phyloP scores from a whole-genome alignment of 1,284 basidiomycete genomes.

The Irpex rosettiformis region DNA sequence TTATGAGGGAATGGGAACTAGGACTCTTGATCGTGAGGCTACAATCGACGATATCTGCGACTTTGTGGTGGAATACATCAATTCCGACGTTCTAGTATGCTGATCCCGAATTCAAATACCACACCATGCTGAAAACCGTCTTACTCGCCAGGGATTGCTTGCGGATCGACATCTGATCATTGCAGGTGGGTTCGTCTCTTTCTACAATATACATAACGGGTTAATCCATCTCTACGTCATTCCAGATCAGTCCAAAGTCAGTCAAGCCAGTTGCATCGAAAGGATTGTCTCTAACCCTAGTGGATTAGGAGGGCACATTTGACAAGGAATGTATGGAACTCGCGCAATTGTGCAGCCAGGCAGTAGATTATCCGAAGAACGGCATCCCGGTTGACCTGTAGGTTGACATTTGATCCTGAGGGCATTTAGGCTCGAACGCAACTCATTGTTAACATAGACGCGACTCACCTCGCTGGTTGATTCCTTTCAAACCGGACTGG shows the following conservation, averaged over 20 bases:
- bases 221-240: not conserved
- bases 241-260: slow-evolving; percentile 64
- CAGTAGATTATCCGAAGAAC: slow-evolving; percentile 75
- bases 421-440: not conserved
- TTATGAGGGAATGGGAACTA: slow-evolving; percentile 40
- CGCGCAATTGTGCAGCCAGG: slow-evolving; percentile 62
- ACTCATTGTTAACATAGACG: slow-evolving; percentile 16
- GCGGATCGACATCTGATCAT: slow-evolving; percentile 71
- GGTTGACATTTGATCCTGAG: not conserved
- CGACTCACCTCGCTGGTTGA: slow-evolving; percentile 44
- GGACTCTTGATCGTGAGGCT: slow-evolving; percentile 41
- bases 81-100: slow-evolving; percentile 70
- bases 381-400: slow-evolving; percentile 59
- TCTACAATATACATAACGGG: not conserved
- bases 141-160: slow-evolving; percentile 49
- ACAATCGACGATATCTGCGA: slow-evolving; percentile 75
- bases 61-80: slow-evolving; percentile 81
- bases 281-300: not conserved
- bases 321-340: slow-evolving; percentile 62
- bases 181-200: slow-evolving; percentile 44
- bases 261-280: slow-evolving; percentile 7
- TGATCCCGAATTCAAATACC: not conserved
- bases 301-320: slow-evolving; percentile 54
- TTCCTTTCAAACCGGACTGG: slow-evolving; percentile 75
- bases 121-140: not conserved